Percentiles rank a stretch among this genome's conserved stretches.
These are phyloP conservation scores for Panicum virgatum DNA, from an alignment of 202 grass and related monocot genomes.

Conservation along the genomic window DNA sequence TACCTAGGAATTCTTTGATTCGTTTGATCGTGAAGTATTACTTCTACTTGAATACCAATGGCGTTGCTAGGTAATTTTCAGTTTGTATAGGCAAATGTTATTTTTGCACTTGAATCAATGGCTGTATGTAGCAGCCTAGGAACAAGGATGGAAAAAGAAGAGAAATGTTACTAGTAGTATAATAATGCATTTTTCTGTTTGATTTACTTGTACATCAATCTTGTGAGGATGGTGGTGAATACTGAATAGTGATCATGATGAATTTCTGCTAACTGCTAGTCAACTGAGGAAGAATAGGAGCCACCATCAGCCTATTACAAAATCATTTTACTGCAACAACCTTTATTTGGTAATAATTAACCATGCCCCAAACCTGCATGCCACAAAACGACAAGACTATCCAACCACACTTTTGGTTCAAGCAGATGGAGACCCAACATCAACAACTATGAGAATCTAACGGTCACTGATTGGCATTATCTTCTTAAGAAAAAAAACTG, in stretches of 20 bases:
- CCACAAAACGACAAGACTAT: not conserved
- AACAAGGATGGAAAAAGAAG: not conserved
- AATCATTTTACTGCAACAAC: not conserved
- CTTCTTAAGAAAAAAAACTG: no score
- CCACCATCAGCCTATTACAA: no score
- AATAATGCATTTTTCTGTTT: not conserved
- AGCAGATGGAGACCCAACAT: not conserved
- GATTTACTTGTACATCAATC: not conserved
- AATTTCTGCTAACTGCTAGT: no score
- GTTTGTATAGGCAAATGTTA: slow-evolving; percentile 43
- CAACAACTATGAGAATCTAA: no score
- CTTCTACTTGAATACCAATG: not conserved
- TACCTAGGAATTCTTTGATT: slow-evolving; percentile 39
- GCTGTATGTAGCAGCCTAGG: not conserved
- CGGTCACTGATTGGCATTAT: no score
- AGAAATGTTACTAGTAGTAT: not conserved
- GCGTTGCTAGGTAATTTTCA: not conserved
- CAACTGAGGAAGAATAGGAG: no score
- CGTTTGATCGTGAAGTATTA: not conserved
- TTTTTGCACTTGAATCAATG: slow-evolving; percentile 28
- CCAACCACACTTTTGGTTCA: not conserved
- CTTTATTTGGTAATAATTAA: not conserved
- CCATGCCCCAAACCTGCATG: not conserved
- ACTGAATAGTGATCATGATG: not conserved
- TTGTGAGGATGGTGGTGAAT: not conserved